phyloP scores from a whole-genome alignment of 2,329 filamentous ascomycete species.

The Fusarium illudens region DNA sequence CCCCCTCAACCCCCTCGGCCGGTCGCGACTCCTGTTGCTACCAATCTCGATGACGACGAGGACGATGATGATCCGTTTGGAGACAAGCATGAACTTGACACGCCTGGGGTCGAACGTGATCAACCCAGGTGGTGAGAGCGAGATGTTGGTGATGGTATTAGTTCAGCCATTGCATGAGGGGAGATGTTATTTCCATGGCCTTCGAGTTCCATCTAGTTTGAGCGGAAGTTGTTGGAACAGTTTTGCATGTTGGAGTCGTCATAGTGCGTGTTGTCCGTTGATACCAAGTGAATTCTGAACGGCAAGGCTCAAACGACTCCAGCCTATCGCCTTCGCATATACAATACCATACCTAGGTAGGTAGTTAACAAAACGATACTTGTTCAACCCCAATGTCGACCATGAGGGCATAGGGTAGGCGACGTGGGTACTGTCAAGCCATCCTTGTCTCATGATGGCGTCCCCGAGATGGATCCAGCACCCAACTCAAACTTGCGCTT shows the following conservation, averaged over 20 bases:
- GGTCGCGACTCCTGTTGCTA: constrained; percentile 7
- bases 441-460: neutral
- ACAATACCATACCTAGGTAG: too few species aligned
- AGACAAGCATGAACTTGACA: constrained; percentile 75
- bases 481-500: constrained; percentile 23
- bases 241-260: neutral
- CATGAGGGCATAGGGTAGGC: neutral
- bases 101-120: constrained; percentile 43
- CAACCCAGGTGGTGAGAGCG: constrained; percentile 44
- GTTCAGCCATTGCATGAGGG: neutral
- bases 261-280: neutral
- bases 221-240: neutral
- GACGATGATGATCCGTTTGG: constrained; percentile 90
- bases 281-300: neutral
- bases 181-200: neutral
- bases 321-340: neutral
- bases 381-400: neutral
- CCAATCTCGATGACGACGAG: constrained; percentile 75
- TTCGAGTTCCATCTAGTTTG: neutral
- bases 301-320: neutral
- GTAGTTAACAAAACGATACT: neutral
- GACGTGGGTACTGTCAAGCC: neutral
- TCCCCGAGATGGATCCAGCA: neutral
- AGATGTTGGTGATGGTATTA: neutral
- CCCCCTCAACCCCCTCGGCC: constrained; percentile 34